phyloP scores from a whole-genome alignment of 345 rosid species.

The Lagerstroemia speciosa region DNA sequence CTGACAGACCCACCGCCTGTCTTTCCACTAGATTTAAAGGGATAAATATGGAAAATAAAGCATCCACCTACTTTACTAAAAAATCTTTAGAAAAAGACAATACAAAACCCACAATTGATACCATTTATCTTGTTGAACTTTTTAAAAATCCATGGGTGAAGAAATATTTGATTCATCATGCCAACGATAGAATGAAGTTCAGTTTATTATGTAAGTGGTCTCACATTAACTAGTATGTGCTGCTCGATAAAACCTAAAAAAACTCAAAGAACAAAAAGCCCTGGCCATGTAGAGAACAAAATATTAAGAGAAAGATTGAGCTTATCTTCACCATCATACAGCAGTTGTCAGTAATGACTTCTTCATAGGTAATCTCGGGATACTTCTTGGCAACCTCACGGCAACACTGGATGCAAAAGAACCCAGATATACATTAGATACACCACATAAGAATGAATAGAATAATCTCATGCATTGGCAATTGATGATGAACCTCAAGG shows the following conservation, averaged over 20 bases:
- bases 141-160: background rate
- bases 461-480: background rate
- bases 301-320: background rate
- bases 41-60: background rate
- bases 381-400: conserved; percentile 98
- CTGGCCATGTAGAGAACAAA: background rate
- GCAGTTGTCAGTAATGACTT: conserved; percentile 98
- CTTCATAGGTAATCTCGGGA: conserved; percentile 90
- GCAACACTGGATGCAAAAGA: conserved; percentile 60
- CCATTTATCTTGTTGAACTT: background rate
- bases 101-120: background rate
- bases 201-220: too few species aligned
- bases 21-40: background rate
- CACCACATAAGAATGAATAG: background rate
- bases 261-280: background rate
- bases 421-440: background rate
- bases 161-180: background rate
- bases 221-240: too few species aligned
- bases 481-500: conserved; percentile 49
- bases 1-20: too few species aligned
- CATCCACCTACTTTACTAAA: background rate
- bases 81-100: background rate
- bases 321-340: conserved; percentile 85
- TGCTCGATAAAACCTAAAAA: background rate
- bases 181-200: too few species aligned